These are phyloP conservation scores for Euphrasia arctica DNA, from an alignment of 305 asterid species.

Conservation along the genomic window DNA sequence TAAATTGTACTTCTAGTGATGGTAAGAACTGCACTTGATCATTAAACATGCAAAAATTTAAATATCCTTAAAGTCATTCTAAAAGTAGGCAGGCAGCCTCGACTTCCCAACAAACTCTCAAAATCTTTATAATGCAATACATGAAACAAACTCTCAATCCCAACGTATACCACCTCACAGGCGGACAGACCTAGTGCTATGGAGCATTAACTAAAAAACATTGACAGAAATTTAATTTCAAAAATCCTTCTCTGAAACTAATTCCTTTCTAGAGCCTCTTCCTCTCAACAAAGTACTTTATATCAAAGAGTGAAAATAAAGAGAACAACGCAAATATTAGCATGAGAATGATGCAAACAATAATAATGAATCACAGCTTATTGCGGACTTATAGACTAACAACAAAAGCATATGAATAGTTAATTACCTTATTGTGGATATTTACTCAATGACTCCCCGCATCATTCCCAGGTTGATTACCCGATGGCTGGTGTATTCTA, in stretches of 20 bases:
- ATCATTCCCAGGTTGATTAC: constrained; percentile 65
- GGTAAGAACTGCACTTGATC: neutral
- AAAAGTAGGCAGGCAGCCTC: constrained; percentile 2
- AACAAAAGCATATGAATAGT: constrained; percentile 20
- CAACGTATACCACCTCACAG: constrained; percentile 2
- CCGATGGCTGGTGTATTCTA: constrained; percentile 73
- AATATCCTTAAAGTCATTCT: constrained; percentile 1
- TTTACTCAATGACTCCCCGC: constrained; percentile 53
- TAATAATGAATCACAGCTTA: neutral
- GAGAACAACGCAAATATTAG: constrained; percentile 14
- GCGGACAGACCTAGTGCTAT: constrained; percentile 9
- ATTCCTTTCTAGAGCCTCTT: constrained; percentile 1
- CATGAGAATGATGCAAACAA: constrained; percentile 24
- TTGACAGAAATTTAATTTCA: constrained; percentile 5
- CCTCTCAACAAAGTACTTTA: neutral
- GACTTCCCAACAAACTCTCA: constrained; percentile 7
- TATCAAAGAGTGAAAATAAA: constrained; percentile 16
- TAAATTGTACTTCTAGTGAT: neutral
- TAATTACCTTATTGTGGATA: constrained; percentile 57
- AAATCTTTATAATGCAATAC: constrained; percentile 1
- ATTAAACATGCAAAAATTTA: neutral
- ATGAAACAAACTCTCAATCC: constrained; percentile 21
- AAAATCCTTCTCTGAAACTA: constrained; percentile 9
- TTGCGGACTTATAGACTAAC: constrained; percentile 12
- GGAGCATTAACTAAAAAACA: constrained; percentile 10